Base-by-base conservation (phyloP, 768 basidiomycete genomes). In the Leccinum rimulosum region DNA sequence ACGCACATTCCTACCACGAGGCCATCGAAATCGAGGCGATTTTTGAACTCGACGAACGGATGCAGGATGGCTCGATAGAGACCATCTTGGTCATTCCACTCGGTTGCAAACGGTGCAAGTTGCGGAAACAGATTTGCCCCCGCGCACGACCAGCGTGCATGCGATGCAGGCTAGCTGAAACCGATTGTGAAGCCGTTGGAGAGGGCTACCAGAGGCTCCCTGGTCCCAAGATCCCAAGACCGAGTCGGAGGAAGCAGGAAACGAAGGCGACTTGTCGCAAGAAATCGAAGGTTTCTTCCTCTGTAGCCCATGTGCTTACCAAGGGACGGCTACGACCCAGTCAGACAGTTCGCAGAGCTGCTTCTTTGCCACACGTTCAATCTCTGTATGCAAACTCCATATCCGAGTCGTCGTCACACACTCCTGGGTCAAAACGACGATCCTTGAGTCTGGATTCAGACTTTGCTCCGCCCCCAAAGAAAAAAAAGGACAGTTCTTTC, bases 1-100 rank as follows among this genome's bases (percentile, higher is more conserved):
- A 62, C 35, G 63, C 61, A 19, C 2, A 47, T 4, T 43, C 35
- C 7, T 74, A 68, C 52, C 71, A 73, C 10, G 27, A 56, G 15
- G 50, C 2, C 25, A 57, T 73, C 54, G 66, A 71, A 33, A 51
- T 63, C 14, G 19, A 55, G 7, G 57, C 58, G 3, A 73, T 73
- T 9, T 74, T 74, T 33, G 71, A 74, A 45, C 63, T 73, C 43
- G 56, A 67, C 5, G 61, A 64, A 58, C 31, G 27, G 28, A 58
- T 55, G 43, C 1, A 36, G 11, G 50, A 64, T 6, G 61, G 61
- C 1, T 62, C 61, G 5, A 51, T 43, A 8, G 12, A 61, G 11
- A 56, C 61, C 30, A 55, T 73, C 38, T 50, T 58, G 17, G 70
- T 74, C 47, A 69, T 71, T 45, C 48, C 73, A 1, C 52, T 40